Conservation (phyloP, 768 basidiomycete species). For the Infundibulicybe gibba region DNA sequence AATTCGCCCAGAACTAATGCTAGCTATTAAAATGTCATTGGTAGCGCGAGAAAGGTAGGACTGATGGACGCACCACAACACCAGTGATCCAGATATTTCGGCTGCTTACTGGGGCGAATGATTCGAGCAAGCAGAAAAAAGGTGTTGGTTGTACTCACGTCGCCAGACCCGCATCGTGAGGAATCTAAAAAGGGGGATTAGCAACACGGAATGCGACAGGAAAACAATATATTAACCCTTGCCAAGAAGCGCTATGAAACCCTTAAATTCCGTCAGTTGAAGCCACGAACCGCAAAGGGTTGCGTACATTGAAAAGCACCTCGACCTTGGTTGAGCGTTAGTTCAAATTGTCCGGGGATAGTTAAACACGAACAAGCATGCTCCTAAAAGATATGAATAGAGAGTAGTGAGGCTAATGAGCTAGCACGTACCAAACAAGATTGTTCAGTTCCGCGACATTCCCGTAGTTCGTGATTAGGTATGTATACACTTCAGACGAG, state of each 20-base stretch:
- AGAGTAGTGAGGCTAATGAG: not conserved
- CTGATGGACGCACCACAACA: slow-evolving; percentile 24
- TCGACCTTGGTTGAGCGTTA: slow-evolving; percentile 30
- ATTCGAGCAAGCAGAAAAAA: not conserved
- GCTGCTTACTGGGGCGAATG: slow-evolving; percentile 35
- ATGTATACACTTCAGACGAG: slow-evolving; percentile 37
- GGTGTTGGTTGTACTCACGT: slow-evolving; percentile 24
- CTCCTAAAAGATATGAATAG: slow-evolving; percentile 21
- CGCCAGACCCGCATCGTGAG: slow-evolving; percentile 40
- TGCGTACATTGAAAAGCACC: slow-evolving; percentile 44
- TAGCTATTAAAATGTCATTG: slow-evolving; percentile 10
- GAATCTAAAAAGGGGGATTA: slow-evolving; percentile 27
- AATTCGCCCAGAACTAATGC: slow-evolving; percentile 37
- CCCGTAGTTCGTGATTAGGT: slow-evolving; percentile 39
- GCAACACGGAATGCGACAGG: not conserved
- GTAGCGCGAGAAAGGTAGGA: not conserved
- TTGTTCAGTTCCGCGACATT: slow-evolving; percentile 18
- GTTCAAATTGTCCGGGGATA: not conserved
- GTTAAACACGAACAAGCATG: slow-evolving; percentile 23
- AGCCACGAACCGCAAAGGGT: not conserved
- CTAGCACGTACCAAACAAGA: slow-evolving; percentile 39
- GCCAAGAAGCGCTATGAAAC: slow-evolving; percentile 43
- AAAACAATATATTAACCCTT: slow-evolving; percentile 28
- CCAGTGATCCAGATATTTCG: slow-evolving; percentile 28
- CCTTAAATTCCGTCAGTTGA: slow-evolving; percentile 18